phyloP scores from a whole-genome alignment of 352 stramenopile genomes.

The Globisporangium recalcitrans region DNA sequence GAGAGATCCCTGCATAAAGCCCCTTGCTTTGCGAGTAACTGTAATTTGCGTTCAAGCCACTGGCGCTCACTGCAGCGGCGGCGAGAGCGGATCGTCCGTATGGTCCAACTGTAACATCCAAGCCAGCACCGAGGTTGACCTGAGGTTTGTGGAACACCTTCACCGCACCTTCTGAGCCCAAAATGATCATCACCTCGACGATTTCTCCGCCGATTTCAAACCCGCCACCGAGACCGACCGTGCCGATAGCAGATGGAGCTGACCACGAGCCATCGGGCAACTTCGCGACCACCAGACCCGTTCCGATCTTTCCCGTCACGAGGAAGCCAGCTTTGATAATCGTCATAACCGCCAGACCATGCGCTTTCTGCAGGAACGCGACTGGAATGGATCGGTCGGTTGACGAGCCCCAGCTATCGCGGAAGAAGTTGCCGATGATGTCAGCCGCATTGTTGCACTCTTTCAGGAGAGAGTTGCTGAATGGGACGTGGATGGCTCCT shows the following conservation, averaged over 20 bases:
- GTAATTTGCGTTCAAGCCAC: conserved; percentile 84
- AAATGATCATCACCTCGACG: conserved; percentile 89
- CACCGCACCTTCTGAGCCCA: conserved; percentile 83
- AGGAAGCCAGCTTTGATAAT: conserved; percentile 54
- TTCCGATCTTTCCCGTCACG: conserved; percentile 54
- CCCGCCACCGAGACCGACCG: conserved; percentile 73
- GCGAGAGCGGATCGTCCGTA: conserved; percentile 66
- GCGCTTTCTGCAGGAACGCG: conserved; percentile 43
- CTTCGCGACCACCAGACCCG: conserved; percentile 75
- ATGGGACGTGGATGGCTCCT: conserved; percentile 36
- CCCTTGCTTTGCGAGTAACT: conserved; percentile 90
- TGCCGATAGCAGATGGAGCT: conserved; percentile 89
- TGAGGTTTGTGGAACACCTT: conserved; percentile 77
- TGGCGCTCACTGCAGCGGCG: conserved; percentile 57
- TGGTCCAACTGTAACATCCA: conserved; percentile 84
- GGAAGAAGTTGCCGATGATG: conserved; percentile 64
- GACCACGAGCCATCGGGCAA: conserved; percentile 66
- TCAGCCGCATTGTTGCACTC: conserved; percentile 54
- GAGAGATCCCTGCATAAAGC: conserved; percentile 87
- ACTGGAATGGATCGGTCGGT: conserved; percentile 44
- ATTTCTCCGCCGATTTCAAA: conserved; percentile 86
- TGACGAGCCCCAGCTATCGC: conserved; percentile 43
- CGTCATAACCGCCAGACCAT: conserved; percentile 52
- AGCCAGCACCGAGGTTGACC: conserved; percentile 85
- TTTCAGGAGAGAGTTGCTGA: conserved; percentile 39